phyloP scores from a whole-genome alignment of 345 rosid genomes.

The Boechera divaricarpa region DNA sequence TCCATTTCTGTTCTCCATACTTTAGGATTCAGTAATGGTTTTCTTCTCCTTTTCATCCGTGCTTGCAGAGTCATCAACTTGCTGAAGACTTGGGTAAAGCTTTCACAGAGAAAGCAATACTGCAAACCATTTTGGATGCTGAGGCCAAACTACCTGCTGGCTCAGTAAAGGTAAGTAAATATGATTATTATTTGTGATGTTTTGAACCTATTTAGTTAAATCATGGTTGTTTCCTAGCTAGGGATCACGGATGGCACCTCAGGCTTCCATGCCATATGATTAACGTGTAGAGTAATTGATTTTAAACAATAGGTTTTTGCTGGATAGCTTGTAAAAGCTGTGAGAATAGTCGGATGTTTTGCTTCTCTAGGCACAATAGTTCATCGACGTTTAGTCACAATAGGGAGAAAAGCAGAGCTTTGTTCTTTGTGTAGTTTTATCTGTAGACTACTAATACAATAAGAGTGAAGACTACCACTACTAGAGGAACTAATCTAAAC shows the following conservation, averaged over 20 bases:
- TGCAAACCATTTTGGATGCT: constrained; percentile 63
- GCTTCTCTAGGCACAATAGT: constrained; percentile 1
- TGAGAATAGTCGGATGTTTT: neutral
- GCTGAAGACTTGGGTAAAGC: constrained; percentile 94
- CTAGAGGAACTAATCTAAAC: constrained; percentile 7
- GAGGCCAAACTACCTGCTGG: constrained; percentile 60
- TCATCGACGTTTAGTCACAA: neutral
- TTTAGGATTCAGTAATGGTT: neutral
- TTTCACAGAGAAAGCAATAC: constrained; percentile 74
- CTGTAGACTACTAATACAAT: constrained; percentile 4
- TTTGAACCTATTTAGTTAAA: neutral
- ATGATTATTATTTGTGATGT: neutral
- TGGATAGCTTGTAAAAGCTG: neutral
- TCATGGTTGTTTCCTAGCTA: constrained; percentile 2
- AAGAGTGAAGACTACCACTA: neutral
- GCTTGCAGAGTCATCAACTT: constrained; percentile 70
- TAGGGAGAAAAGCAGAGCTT: constrained; percentile 4
- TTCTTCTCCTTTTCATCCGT: neutral
- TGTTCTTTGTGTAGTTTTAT: constrained; percentile 14
- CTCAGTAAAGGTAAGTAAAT: constrained; percentile 63
- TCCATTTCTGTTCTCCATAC: neutral
- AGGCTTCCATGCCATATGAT: constrained; percentile 3
- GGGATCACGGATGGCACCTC: neutral
- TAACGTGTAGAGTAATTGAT: neutral
- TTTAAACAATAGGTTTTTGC: neutral